Base-by-base conservation (phyloP, 2,329 filamentous ascomycete genomes). In the Diplocarpon mali region DNA sequence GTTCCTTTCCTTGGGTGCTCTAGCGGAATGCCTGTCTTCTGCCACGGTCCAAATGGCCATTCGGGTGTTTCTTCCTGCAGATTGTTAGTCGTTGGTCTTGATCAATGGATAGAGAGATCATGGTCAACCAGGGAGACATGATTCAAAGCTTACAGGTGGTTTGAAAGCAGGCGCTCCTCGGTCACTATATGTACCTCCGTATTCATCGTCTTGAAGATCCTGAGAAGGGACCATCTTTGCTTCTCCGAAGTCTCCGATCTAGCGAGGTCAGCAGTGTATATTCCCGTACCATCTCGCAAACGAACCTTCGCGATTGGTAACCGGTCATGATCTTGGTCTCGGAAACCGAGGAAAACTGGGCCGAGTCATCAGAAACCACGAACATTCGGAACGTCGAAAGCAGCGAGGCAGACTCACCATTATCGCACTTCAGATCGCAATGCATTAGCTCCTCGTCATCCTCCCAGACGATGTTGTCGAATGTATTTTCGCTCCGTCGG, bases 171-270 rank as follows among this genome's bases (percentile, higher is more conserved):
- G 13, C 13, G 43, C 43, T 35, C 44, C 41, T 35, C 47, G 9
- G 17, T 40, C 20, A 12, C 15, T 14, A 16, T 13, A 39, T 16
- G 9, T 14, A 2, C 39, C 43, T 4, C 47, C 47, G 35, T 38
- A 40, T 32, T 35, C 37, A 30, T 46, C 40, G 17, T 40, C 32
- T 30, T 49, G 47, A 5, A 32, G 24, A 2, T 16, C 29, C 5
- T 24, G 15, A 8, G 40, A 35, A 15, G 32, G 28, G 14, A 49
- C 40, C 11, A 32, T 24, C 15, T 43, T 13, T 20, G 47, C 40
- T 35, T 46, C 47, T 20, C 47, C 47, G n/a, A 49, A 46, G 20
- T 49, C 47, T 28, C 38, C 47, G 31, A 49, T 43, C 46, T 49
- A 27, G 14, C 8, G n/a, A 10, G 17, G 17, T 29, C 12, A 17